Evolutionary conservation across 1,284 basidiomycete species (phyloP).

Genomic region (Austroboletus rostrupii): DNA sequence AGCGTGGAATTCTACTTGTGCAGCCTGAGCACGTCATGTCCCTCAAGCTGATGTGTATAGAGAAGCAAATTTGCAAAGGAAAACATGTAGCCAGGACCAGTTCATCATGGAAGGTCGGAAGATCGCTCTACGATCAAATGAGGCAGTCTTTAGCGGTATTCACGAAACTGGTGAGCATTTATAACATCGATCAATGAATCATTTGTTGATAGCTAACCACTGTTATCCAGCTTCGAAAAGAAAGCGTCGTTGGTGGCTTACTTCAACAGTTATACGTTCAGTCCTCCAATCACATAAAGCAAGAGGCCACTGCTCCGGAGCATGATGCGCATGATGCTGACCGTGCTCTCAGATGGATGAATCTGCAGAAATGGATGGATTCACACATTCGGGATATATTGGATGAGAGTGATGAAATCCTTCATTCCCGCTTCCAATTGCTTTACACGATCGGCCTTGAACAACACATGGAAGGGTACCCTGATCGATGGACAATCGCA

Average conservation of each 20-base stretch:
- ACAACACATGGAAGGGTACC: constrained; percentile 37
- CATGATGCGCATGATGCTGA: too few relatives aligned
- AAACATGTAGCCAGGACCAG: background rate
- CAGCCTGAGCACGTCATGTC: constrained; percentile 53
- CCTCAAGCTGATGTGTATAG: constrained; percentile 41
- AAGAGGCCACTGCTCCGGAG: too few relatives aligned
- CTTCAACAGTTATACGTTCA: too few relatives aligned
- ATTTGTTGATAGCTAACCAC: too few relatives aligned
- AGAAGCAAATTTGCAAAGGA: constrained; percentile 19
- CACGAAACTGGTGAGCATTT: too few relatives aligned
- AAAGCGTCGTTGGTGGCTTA: too few relatives aligned
- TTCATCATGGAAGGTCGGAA: background rate
- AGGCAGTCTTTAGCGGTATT: too few relatives aligned
- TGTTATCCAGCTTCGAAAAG: too few relatives aligned
- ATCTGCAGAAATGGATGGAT: constrained; percentile 34
- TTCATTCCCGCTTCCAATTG: constrained; percentile 44
- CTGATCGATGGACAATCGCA: constrained; percentile 42
- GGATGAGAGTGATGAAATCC: constrained; percentile 50
- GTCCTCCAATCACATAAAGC: too few relatives aligned
- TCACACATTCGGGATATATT: constrained; percentile 39
- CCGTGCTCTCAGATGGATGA: constrained; percentile 16
- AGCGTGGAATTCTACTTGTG: constrained; percentile 39
- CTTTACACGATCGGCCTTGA: constrained; percentile 44
- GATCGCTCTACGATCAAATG: too few relatives aligned
- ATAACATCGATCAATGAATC: too few relatives aligned